Evolutionary conservation across 1,284 basidiomycete genomes (phyloP).

Genomic region (Trichosporon sp.): DNA sequence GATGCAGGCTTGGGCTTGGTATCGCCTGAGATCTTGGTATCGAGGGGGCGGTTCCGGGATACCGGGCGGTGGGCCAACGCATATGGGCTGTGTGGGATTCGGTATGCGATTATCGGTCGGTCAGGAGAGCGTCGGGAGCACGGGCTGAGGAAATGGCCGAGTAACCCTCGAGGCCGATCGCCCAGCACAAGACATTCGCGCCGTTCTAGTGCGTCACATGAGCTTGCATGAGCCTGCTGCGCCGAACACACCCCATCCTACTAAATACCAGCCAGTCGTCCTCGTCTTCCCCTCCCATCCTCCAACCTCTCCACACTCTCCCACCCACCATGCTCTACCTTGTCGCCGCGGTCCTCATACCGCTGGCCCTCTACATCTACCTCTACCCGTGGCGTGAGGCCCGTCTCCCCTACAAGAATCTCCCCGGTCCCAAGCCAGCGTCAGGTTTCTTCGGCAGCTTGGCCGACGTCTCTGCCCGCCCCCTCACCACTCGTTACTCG

Average conservation of each 20-base stretch:
- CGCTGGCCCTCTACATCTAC: slow-evolving; percentile 4
- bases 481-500: slow-evolving; percentile 6
- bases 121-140: too few species aligned
- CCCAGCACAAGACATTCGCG: not conserved
- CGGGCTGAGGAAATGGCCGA: not conserved
- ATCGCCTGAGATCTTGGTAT: not conserved
- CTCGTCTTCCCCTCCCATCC: not conserved
- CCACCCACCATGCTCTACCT: not conserved
- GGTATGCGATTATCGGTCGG: not conserved
- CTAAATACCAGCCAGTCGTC: not conserved
- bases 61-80: too few species aligned
- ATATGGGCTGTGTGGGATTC: not conserved
- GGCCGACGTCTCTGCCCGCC: not conserved
- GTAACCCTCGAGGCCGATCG: not conserved
- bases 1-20: not conserved
- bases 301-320: not conserved
- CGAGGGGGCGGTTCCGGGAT: too few species aligned
- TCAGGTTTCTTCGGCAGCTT: slow-evolving; percentile 12
- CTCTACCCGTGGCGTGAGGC: slow-evolving; percentile 8
- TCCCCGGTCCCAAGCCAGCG: slow-evolving; percentile 11
- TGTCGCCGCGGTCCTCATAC: not conserved
- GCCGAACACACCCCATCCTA: too few species aligned
- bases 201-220: not conserved
- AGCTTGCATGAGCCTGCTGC: not conserved
- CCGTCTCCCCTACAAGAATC: slow-evolving; percentile 14